Conservation (phyloP, 148 eudicot genomes). For the Amaranthus palmeri region DNA sequence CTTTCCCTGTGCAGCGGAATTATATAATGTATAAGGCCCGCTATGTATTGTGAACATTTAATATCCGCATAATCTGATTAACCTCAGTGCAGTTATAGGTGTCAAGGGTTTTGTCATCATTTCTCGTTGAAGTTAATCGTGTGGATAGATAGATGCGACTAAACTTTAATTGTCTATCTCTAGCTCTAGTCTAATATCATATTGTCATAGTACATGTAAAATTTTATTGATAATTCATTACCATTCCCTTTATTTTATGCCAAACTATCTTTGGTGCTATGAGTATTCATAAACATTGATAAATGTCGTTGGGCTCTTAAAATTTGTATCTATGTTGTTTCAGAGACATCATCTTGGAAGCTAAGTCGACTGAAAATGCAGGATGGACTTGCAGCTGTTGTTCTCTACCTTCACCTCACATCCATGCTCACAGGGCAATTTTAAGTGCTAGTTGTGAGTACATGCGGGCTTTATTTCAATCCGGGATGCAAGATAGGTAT, state of each 20-base stretch:
- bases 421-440: slow-evolving; percentile 73
- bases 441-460: slow-evolving; percentile 60
- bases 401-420: slow-evolving; percentile 43
- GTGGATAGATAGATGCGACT: background rate
- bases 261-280: too few species aligned
- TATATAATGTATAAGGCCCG: background rate
- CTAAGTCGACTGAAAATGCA: slow-evolving; percentile 34
- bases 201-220: too few species aligned
- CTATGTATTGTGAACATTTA: background rate
- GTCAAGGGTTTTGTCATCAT: background rate
- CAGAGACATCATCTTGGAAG: slow-evolving; percentile 77
- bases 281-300: too few species aligned
- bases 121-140: background rate
- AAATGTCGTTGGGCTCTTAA: too few species aligned
- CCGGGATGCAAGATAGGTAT: slow-evolving; percentile 97
- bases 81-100: background rate
- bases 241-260: too few species aligned
- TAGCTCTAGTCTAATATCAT: too few species aligned
- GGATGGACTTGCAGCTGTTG: slow-evolving; percentile 54
- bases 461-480: slow-evolving; percentile 58
- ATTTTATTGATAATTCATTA: too few species aligned
- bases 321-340: slow-evolving; percentile 12
- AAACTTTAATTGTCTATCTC: background rate
- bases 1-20: background rate
- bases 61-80: too few species aligned